Evolutionary conservation across 768 basidiomycete genomes (phyloP), one percentile per base, ranked within the genome.

Genomic region (Chalciporus chontae): DNA sequence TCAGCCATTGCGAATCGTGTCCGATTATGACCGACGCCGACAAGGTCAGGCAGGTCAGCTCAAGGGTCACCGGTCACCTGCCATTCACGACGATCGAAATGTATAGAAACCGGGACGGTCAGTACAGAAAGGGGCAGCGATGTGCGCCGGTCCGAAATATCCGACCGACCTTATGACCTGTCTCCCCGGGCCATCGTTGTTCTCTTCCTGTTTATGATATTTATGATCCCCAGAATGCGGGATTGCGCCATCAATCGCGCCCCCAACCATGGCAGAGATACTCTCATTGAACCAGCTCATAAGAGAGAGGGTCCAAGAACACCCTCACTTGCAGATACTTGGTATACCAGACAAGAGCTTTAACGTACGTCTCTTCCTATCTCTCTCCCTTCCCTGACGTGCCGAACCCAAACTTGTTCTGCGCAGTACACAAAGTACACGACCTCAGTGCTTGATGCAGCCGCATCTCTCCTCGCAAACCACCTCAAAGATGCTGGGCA

Each of bases 261-360:
- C 4, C 34, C 15, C 15, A 19, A 31, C 40, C 45, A 67, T 63
- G 65, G 2, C 55, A 45, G 57, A 54, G 7, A 48, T 65, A 23
- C 54, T 53, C 17, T 65, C 65, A 6, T 14, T 67, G 49, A 65
- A 67, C 51, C 65, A 65, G 37, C 63, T 65, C 40, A 52, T 67
- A 14, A 26, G 56, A 8, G 24, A 62, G 37, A 54, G 54, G 24
- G 54, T 48, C 29, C 57, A 52, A 15, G 49, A 62, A 0, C 18
- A 57, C 32, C 65, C 63, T 1, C 42, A 64, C 36, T 51, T 61
- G 19, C 54, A 59, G 14, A 48, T 65, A 3, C 48, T 65, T 14
- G 56, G 50, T 24, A 56, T 64, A 18, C 62, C 62, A 4, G 65
- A 65, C 47, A 65, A 62, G 34, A 48, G 60, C 34, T 46, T 62